Base-by-base conservation (phyloP, 2,329 filamentous ascomycete genomes). In the Metarhizium album region DNA sequence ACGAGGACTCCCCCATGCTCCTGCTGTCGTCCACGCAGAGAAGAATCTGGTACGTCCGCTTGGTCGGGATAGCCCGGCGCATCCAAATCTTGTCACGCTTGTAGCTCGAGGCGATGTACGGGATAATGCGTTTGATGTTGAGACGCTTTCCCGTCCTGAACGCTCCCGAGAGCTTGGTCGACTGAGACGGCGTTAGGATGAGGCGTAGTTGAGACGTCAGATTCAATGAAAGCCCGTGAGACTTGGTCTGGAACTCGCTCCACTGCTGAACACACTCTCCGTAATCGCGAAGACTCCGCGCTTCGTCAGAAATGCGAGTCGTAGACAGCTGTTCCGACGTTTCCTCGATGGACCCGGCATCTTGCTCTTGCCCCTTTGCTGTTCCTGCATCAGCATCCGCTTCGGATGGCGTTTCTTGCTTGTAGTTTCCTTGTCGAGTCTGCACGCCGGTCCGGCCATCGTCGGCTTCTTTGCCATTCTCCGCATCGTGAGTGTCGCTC, bases 21-120 rank as follows among this genome's bases (percentile, higher is more conserved):
- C 87, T 87, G 61, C 86, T 91, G 72, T 98, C 93, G 67, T 99
- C 93, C 37, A 99, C 89, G 38, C 93, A 94, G 47, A 99, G 84
- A 73, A 98, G 83, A 67, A 98, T 94, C 69, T 99, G 94, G 70
- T 98, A 98, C 52, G 84, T 86, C 40, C 94, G 86, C 70, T 97
- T 97, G 37, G 85, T 91, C 1, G 94, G 94, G 47, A 95, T 83
- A 33, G 82, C 85, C 51, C 94, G 83, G 14, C 94, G 86, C 85
- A 98, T 95, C 93, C 93, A 99, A 70, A 99, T 99, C 76, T 98
- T 98, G 79, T 99, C 93, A 54, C 93, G 87, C 75, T 96, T 97
- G 78, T 96, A 98, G 64, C 87, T 85, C 0, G 90, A 97, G 1
- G 94, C 93, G 59, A 99, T 97, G 71, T 98, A 99, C 0, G 94